Evolutionary conservation across 2,329 filamentous ascomycete genomes (phyloP).

Genomic region (Pleomassaria siparia): DNA sequence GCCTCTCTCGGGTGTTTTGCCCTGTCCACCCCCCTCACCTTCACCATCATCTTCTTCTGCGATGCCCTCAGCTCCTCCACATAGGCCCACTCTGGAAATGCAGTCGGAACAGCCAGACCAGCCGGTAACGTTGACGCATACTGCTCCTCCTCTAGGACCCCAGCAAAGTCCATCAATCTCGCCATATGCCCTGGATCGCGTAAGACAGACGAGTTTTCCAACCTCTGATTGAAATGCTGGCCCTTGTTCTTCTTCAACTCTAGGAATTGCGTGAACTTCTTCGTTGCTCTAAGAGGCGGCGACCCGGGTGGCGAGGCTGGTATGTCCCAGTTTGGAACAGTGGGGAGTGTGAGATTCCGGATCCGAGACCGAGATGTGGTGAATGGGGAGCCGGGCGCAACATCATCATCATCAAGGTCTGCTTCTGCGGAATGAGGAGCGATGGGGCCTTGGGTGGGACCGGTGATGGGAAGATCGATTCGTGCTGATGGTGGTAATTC

Average conservation of each 20-base stretch:
- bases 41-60: conserved; percentile 42
- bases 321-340: conserved; percentile 71
- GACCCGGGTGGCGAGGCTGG: conserved; percentile 69
- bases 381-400: conserved; percentile 62
- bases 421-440: conserved; percentile 21
- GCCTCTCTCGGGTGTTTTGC: conserved; percentile 28
- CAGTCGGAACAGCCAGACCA: conserved; percentile 41
- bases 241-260: conserved; percentile 75
- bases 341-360: conserved; percentile 73
- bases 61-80: conserved; percentile 45
- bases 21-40: conserved; percentile 35
- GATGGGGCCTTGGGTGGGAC: conserved; percentile 31
- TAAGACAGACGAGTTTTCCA: conserved; percentile 67
- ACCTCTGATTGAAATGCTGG: conserved; percentile 75
- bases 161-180: conserved; percentile 71
- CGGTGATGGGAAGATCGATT: conserved; percentile 19
- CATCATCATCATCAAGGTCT: conserved; percentile 16
- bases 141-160: conserved; percentile 58
- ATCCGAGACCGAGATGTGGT: conserved; percentile 64
- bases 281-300: conserved; percentile 51
- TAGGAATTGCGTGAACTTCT: conserved; percentile 74
- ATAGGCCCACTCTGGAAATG: conserved; percentile 48
- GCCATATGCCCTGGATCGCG: conserved; percentile 72
- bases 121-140: conserved; percentile 62
- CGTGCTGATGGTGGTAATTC: no score